These are phyloP conservation scores for Arthrobotrys megalospora DNA, from an alignment of 2,329 filamentous ascomycete species.

Conservation along the genomic window DNA sequence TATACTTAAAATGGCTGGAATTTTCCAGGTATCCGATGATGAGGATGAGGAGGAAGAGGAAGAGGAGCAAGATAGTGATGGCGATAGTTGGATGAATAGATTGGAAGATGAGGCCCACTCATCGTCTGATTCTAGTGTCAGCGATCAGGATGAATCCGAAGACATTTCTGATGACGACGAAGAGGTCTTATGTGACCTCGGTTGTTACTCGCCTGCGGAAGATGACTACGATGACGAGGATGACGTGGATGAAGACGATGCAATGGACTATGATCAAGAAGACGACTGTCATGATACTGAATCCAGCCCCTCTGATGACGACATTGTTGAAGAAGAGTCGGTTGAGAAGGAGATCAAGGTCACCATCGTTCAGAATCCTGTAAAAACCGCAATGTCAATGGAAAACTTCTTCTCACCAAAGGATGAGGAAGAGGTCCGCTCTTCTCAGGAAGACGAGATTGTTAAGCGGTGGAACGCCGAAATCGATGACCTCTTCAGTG, in stretches of 20 bases:
- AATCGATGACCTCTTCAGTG: conserved; percentile 19
- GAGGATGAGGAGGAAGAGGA: conserved; percentile 28
- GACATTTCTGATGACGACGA: conserved; percentile 4
- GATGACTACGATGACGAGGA: conserved; percentile 60
- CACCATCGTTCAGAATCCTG: conserved; percentile 26
- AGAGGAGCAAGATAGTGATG: conserved; percentile 8
- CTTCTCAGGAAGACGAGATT: conserved; percentile 14
- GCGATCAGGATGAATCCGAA: conserved; percentile 13
- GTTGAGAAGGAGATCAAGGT: conserved; percentile 5
- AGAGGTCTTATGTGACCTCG: neutral
- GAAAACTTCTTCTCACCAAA: conserved; percentile 60
- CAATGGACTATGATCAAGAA: conserved; percentile 51
- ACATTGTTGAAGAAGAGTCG: conserved; percentile 39
- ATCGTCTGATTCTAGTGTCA: conserved; percentile 21
- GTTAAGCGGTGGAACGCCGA: conserved; percentile 19
- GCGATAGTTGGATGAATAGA: conserved; percentile 5
- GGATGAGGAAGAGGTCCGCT: conserved; percentile 16
- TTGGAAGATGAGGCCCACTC: neutral
- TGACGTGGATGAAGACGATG: conserved; percentile 46
- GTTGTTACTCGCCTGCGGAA: conserved; percentile 32
- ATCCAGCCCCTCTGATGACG: conserved; percentile 24
- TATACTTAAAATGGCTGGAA: conserved; percentile 30
- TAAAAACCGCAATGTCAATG: conserved; percentile 60
- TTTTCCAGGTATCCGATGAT: conserved; percentile 39
- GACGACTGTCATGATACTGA: conserved; percentile 53